Base-by-base conservation (phyloP, 768 basidiomycete species). In the Guyanaporus albipodus region DNA sequence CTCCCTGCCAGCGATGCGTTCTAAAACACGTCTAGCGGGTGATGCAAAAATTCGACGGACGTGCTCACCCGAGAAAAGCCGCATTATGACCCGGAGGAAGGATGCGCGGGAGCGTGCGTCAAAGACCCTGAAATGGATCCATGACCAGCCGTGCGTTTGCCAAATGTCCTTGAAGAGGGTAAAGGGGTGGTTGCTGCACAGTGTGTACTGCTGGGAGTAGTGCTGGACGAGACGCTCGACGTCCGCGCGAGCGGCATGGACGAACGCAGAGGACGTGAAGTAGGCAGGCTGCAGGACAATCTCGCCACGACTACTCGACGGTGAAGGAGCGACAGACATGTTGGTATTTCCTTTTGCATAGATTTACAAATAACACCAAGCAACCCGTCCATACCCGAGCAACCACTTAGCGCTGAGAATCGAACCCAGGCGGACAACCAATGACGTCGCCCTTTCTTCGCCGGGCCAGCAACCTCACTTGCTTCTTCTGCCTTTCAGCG, bases 211-310 rank as follows among this genome's bases (percentile, higher is more conserved):
- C n/a, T 78, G 73, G 23, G 75, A 64, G 53, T 78, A 91, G 9
- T 64, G 54, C n/a, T 68, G 57, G 4, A 82, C 63, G 19, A 92
- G 74, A 4, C 55, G 58, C 3, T 71, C 63, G 23, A 91, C 72
- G 63, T 92, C 89, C 23, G 79, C 74, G 3, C 84, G 77, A 18
- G 87, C 70, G 12, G 79, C 69, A 17, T 76, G 66, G 8, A 88
- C 79, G 63, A 83, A 91, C 19, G 84, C 58, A 0, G 85, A 86
- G 4, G 87, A 90, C 0, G 87, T 85, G 60, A 88, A 91, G 63
- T 85, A 91, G 17, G 73, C 70, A 1, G 86, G 87, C 57, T 90
- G 88, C 9, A 91, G 66, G 31, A 77, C 67, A 51, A 83, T 63
- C 19, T 82, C 78, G 10, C 87, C 85, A 12, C 83, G 77, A 39